Conservation (phyloP, 495 filamentous ascomycete species). For the Hyaloscypha finlandica region DNA sequence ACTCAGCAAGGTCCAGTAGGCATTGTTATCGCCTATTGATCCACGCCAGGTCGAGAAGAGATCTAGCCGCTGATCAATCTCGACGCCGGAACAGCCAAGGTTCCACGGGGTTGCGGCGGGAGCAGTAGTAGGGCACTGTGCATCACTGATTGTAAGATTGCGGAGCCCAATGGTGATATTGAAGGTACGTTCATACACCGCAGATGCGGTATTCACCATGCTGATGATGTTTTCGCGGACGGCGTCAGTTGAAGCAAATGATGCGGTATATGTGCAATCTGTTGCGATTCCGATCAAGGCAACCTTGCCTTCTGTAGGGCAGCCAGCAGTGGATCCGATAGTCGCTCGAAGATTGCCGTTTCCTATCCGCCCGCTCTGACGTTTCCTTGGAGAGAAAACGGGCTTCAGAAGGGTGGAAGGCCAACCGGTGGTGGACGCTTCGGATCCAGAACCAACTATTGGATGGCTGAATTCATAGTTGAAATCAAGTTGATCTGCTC, state of each 20-base stretch:
- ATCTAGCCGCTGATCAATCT: slow-evolving; percentile 77
- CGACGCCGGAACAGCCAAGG: slow-evolving; percentile 56
- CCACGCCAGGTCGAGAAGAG: slow-evolving; percentile 87
- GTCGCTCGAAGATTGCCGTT: slow-evolving; percentile 63
- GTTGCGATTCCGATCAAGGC: slow-evolving; percentile 88
- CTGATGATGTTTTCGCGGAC: slow-evolving; percentile 72
- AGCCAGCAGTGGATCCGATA: slow-evolving; percentile 78
- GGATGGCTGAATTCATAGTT: too few relatives aligned
- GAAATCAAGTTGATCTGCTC: too few relatives aligned
- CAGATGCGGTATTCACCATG: slow-evolving; percentile 83
- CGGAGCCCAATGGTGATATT: slow-evolving; percentile 87
- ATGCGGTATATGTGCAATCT: slow-evolving; percentile 78
- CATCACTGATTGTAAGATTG: slow-evolving; percentile 72
- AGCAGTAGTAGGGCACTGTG: slow-evolving; percentile 63
- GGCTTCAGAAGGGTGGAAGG: too few relatives aligned
- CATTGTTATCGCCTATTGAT: slow-evolving; percentile 65
- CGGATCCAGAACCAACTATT: too few relatives aligned
- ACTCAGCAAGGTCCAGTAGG: slow-evolving; percentile 88
- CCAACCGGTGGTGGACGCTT: too few relatives aligned
- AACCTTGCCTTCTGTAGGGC: slow-evolving; percentile 81
- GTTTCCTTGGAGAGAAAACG: too few relatives aligned
- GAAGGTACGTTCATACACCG: slow-evolving; percentile 83
- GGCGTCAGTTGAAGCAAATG: slow-evolving; percentile 62
- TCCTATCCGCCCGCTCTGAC: not conserved
- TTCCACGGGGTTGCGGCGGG: slow-evolving; percentile 76